phyloP scores from a whole-genome alignment of 2,329 filamentous ascomycete species.

The Aspergillus glaucus region DNA sequence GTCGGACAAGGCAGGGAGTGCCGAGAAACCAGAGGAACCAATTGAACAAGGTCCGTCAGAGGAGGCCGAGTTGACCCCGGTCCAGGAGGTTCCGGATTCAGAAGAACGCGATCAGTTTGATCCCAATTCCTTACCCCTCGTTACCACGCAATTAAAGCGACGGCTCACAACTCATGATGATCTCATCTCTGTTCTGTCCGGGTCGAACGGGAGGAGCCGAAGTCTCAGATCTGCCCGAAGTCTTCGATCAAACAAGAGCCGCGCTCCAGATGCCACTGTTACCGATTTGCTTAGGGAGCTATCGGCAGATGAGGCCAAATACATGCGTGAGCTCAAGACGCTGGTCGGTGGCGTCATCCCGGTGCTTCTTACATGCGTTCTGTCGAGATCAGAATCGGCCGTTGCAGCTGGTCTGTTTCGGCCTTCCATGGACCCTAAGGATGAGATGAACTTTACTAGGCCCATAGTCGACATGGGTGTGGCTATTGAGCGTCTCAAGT shows the following conservation, averaged over 20 bases:
- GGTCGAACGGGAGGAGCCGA: slow-evolving; percentile 53
- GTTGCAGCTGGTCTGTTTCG: slow-evolving; percentile 63
- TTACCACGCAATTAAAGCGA: slow-evolving; percentile 54
- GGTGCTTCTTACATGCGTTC: slow-evolving; percentile 77
- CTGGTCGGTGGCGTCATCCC: slow-evolving; percentile 93
- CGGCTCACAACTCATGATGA: slow-evolving; percentile 88
- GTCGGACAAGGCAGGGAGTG: slow-evolving; percentile 37
- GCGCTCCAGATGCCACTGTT: slow-evolving; percentile 61
- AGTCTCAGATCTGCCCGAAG: slow-evolving; percentile 73
- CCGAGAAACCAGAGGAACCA: slow-evolving; percentile 7
- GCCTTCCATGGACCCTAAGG: slow-evolving; percentile 46
- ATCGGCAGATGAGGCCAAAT: slow-evolving; percentile 75
- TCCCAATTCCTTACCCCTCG: slow-evolving; percentile 38
- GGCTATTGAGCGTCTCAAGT: slow-evolving; percentile 75
- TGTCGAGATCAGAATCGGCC: slow-evolving; percentile 63
- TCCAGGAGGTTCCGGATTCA: slow-evolving; percentile 22
- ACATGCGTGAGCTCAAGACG: slow-evolving; percentile 84
- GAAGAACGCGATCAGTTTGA: slow-evolving; percentile 44
- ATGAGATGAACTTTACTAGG: slow-evolving; percentile 63
- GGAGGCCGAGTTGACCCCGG: slow-evolving; percentile 6
- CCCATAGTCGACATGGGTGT: slow-evolving; percentile 94
- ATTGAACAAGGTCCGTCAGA: slow-evolving; percentile 22
- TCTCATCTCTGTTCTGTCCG: slow-evolving; percentile 83
- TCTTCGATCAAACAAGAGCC: slow-evolving; percentile 65
- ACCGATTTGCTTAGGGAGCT: slow-evolving; percentile 75